Percentiles rank a stretch among this genome's conserved stretches.
Conservation (phyloP, 345 rosid genomes). For the Bruguiera gymnorhiza region DNA sequence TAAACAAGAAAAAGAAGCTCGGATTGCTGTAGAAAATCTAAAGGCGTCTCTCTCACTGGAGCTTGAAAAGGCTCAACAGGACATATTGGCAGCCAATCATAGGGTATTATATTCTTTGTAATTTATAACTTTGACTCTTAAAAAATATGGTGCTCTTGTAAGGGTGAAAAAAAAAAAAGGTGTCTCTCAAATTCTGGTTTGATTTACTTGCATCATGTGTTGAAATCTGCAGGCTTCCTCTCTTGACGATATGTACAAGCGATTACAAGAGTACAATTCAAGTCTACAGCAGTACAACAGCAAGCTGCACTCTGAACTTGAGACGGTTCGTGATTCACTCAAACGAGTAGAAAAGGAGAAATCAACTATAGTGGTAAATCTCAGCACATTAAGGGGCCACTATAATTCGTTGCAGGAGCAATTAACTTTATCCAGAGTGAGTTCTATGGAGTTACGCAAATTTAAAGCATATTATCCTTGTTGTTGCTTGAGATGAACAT, state of each 20-base stretch:
- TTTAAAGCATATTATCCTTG: background rate
- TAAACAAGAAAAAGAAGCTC: constrained; percentile 55
- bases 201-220: background rate
- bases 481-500: too few species aligned
- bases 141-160: too few species aligned
- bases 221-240: constrained; percentile 47
- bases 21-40: constrained; percentile 56
- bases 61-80: constrained; percentile 64
- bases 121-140: background rate
- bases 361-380: constrained; percentile 70
- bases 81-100: constrained; percentile 57
- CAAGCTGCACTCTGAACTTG: constrained; percentile 67
- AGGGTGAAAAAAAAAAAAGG: too few species aligned
- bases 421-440: constrained; percentile 60
- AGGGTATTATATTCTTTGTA: constrained; percentile 42
- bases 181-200: too few species aligned
- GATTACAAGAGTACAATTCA: constrained; percentile 74
- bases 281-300: constrained; percentile 80
- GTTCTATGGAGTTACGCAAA: constrained; percentile 3
- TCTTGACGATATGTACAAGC: constrained; percentile 68
- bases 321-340: constrained; percentile 50
- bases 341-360: constrained; percentile 77
- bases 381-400: constrained; percentile 77
- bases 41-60: constrained; percentile 58
- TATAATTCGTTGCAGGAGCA: constrained; percentile 78